A percentile compares a stretch with the other conserved stretches of the same genome.
Evolutionary conservation across 306 rosid species (phyloP).

Genomic region (Vigna reflexopilosa): DNA sequence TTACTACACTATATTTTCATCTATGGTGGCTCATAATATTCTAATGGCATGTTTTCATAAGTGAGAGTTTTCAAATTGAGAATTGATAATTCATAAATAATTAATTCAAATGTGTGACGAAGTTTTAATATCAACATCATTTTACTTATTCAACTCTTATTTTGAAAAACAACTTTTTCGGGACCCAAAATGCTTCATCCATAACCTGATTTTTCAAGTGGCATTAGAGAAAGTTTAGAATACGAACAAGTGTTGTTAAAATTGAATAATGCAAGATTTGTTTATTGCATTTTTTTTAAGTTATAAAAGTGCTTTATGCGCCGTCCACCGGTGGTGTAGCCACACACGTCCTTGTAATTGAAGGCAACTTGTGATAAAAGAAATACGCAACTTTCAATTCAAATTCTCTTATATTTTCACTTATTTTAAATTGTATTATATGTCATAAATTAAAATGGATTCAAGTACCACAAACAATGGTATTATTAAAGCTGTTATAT

Average conservation of each 20-base stretch:
- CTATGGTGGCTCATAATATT: too few relatives aligned
- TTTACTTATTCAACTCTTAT: background rate
- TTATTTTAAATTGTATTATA: background rate
- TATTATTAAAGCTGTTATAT: background rate
- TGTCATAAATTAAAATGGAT: background rate
- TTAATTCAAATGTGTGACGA: background rate
- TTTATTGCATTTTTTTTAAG: background rate
- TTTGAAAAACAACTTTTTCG: background rate
- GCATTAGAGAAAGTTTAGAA: background rate
- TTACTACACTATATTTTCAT: too few relatives aligned
- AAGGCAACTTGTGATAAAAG: conserved; percentile 17
- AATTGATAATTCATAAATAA: background rate
- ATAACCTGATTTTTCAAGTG: background rate
- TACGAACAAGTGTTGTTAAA: background rate
- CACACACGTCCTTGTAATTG: conserved; percentile 37
- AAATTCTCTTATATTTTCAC: conserved; percentile 1
- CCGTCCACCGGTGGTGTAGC: conserved; percentile 30
- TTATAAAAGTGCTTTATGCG: conserved; percentile 4
- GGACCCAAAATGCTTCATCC: background rate
- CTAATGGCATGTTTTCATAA: too few relatives aligned
- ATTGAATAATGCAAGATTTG: background rate
- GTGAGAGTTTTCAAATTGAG: background rate
- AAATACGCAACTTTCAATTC: conserved; percentile 3
- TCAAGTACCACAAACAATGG: background rate
- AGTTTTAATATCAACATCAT: background rate